Evolutionary conservation across 2,329 filamentous ascomycete genomes (phyloP), one percentile per base, ranked within the genome.

Genomic region (Aspergillus novofumigatus): DNA sequence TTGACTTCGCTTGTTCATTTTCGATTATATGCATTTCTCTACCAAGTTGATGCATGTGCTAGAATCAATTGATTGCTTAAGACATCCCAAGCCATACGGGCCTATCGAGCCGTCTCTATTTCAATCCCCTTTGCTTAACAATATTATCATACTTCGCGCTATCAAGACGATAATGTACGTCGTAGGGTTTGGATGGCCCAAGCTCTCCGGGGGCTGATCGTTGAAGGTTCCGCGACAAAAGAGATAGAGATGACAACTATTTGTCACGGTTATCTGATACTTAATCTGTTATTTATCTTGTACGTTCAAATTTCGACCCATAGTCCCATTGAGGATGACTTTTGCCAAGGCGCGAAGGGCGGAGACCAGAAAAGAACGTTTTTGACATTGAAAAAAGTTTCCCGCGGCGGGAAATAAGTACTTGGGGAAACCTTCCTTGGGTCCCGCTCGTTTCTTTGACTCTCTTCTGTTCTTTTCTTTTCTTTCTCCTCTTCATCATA

Each of bases 361-460:
- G 32, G 32, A 38, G 32, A 17, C 14, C 32, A 35, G 32, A 2
- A 14, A 35, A 35, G 32, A 35, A 38, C 32, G 32, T 17, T 38
- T 14, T 38, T 3, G 32, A 38, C 4, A 5, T 17, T 7, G 32
- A 38, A 38, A 35, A 38, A 38, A 38, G 32, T 38, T 28, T 53
- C 26, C 42, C 42, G n/a, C 52, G 41, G 35, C 23, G 28, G 29
- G 41, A 45, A 47, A 28, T 17, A 38, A 38, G 8, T 38, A 5
- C 5, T 17, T 38, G 32, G 4, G 17, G 32, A 17, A 35, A 3
- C 32, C 28, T 48, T 11, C 17, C 14, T 29, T 1, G 29, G 21
- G 23, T 47, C 14, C 14, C 52, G 42, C 57, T 58, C 57, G 55
- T 62, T 52, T 49, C 35, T 51, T 44, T 25, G 29, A 4, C 29